A percentile compares a stretch with the other conserved stretches of the same genome.
These are phyloP conservation scores for Stephania cephalantha DNA, from an alignment of 164 flowering plant genomes.

Conservation along the genomic window DNA sequence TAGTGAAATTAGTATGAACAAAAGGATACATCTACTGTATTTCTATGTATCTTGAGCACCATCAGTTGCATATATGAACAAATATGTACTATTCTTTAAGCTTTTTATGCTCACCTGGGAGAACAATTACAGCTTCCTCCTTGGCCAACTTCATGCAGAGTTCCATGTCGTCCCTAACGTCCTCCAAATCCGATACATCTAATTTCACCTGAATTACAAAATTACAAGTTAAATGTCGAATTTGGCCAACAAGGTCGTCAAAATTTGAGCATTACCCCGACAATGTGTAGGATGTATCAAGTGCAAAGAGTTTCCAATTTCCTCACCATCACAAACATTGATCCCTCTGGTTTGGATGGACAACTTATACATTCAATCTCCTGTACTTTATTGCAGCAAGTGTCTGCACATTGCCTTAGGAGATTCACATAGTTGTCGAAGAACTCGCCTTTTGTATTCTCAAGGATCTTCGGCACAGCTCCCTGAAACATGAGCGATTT, in stretches of 20 bases:
- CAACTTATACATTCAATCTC: slow-evolving; percentile 31
- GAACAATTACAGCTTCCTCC: slow-evolving; percentile 35
- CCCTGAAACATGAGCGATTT: slow-evolving; percentile 37
- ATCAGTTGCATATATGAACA: no score
- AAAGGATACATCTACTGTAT: no score
- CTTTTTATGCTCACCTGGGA: slow-evolving; percentile 23
- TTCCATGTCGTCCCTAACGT: slow-evolving; percentile 29
- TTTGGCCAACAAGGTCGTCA: not conserved
- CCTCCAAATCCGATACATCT: slow-evolving; percentile 17
- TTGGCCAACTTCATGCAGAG: slow-evolving; percentile 32
- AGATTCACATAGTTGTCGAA: slow-evolving; percentile 33
- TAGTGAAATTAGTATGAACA: no score
- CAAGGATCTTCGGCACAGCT: slow-evolving; percentile 57
- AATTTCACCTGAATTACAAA: slow-evolving; percentile 11
- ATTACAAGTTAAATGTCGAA: not conserved
- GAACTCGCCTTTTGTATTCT: slow-evolving; percentile 46
- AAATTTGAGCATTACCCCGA: not conserved
- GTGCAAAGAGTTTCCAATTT: not conserved
- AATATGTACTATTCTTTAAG: no score
- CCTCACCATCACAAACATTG: slow-evolving; percentile 40
- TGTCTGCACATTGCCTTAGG: slow-evolving; percentile 41
- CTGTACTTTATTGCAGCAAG: slow-evolving; percentile 33
- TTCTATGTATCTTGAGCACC: no score
- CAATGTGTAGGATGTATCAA: not conserved
- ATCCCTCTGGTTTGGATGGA: slow-evolving; percentile 35